Base-by-base conservation (phyloP, 2,329 filamentous ascomycete species). In the Neoscytalidium dimidiatum region DNA sequence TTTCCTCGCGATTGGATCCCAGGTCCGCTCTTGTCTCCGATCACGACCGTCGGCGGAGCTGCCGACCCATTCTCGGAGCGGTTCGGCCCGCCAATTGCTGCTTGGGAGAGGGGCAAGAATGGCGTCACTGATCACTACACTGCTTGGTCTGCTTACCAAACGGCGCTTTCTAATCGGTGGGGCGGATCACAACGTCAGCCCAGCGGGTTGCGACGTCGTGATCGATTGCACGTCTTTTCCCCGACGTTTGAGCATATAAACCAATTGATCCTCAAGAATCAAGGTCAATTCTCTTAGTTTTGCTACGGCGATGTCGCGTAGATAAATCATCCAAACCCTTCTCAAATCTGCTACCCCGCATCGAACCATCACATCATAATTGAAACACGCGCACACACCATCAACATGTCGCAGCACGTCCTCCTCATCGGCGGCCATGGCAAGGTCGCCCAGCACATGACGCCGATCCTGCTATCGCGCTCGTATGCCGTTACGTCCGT, bases 351-450 rank as follows among this genome's bases (percentile, higher is more conserved):
- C 17, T 52, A 31, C 56, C 38, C 23, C 35, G 23, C 38, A 43
- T 58, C 26, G 29, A 4, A 46, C 38, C 35, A 48, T 8, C 1
- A 38, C 35, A 53, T 17, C 31, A 52, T 14, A 19, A 31, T n/a
- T 5, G n/a, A n/a, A 35, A 52, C 44, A 48, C 19, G 8, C 29
- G 43, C 46, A n/a, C 13, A 17, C 43, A 41, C 4, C 21, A 31
- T 11, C 51, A 63, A 31, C n/a, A 77, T 76, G 75, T 66, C 74
- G 3, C 74, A 75, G 56, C 69, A 74, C 65, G 67, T 94, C 66
- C 87, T 94, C 67, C 79, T 95, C 69, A 86, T 95, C 68, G 92
- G 92, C 72, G 92, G 92, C 71, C 91, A 94, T 80, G 92, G 92
- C 79, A 92, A 93, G 75, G 79, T 95, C 66, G 86, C 91, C 69